These are phyloP conservation scores for Periconia digitata DNA, from an alignment of 2,329 filamentous ascomycete species.

Conservation along the genomic window DNA sequence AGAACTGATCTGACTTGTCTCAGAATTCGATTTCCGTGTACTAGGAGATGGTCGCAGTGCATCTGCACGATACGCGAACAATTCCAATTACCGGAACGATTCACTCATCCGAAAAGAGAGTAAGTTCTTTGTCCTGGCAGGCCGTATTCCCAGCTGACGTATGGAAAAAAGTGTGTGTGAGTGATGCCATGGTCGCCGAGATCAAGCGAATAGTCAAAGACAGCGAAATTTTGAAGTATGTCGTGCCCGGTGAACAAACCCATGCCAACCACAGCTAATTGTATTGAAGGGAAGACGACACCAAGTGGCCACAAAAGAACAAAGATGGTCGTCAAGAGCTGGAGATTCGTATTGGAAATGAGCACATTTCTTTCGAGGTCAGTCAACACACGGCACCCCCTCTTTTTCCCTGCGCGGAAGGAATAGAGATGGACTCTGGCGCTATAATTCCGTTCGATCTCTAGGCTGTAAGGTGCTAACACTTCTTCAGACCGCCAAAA, in stretches of 20 bases:
- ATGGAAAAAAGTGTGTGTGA: constrained; percentile 95
- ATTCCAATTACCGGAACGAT: constrained; percentile 99
- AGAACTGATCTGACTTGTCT: constrained; percentile 10
- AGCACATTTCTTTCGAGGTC: constrained; percentile 98
- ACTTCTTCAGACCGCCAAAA: constrained; percentile 80
- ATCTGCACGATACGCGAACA: constrained; percentile 95
- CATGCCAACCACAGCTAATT: not conserved
- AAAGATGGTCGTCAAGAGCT: constrained; percentile 97
- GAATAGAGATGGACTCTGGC: not conserved
- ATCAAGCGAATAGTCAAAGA: constrained; percentile 97
- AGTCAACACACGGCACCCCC: constrained; percentile 19
- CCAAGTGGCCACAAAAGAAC: constrained; percentile 99
- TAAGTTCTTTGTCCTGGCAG: constrained; percentile 52
- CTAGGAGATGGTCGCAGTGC: constrained; percentile 92
- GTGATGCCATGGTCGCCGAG: constrained; percentile 83
- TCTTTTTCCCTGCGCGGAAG: not conserved
- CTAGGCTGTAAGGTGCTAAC: constrained; percentile 20
- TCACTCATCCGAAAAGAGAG: constrained; percentile 99
- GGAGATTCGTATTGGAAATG: constrained; percentile 88
- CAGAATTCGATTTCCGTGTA: constrained; percentile 95
- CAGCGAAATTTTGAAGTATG: constrained; percentile 94
- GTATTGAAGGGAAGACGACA: constrained; percentile 81
- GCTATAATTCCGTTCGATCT: not conserved
- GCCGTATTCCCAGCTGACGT: constrained; percentile 5
- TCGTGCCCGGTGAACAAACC: not conserved